A percentile compares a stretch with the other conserved stretches of the same genome.
Evolutionary conservation across 495 filamentous ascomycete genomes (phyloP).

Genomic region (Pseudomonodictys pantanalensis): DNA sequence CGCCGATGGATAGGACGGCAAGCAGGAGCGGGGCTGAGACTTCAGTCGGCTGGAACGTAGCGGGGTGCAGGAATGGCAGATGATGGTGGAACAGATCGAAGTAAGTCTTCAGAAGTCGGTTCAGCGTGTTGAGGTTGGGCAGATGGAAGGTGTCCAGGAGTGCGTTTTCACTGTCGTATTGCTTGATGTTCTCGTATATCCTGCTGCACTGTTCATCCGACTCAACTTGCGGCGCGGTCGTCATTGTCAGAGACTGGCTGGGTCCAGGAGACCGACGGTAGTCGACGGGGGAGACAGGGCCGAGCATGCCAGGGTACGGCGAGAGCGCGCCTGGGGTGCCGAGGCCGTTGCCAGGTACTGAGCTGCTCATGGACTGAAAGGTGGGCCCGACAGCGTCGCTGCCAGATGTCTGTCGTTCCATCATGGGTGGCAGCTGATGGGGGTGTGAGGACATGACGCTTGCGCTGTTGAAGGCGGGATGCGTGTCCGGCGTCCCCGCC

Average conservation of each 20-base stretch:
- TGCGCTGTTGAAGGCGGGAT: conserved; percentile 54
- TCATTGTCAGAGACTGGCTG: conserved; percentile 43
- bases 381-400: conserved; percentile 59
- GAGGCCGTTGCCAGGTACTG: conserved; percentile 64
- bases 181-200: conserved; percentile 80
- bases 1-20: conserved; percentile 91
- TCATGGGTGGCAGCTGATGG: conserved; percentile 62
- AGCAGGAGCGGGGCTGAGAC: conserved; percentile 79
- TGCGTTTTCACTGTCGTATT: conserved; percentile 72
- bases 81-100: conserved; percentile 97
- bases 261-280: conserved; percentile 67
- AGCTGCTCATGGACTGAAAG: conserved; percentile 66
- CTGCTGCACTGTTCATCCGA: conserved; percentile 77
- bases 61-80: conserved; percentile 91
- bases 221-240: conserved; percentile 48
- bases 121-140: conserved; percentile 71
- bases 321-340: conserved; percentile 79
- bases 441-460: conserved; percentile 54
- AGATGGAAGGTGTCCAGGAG: conserved; percentile 86
- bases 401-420: conserved; percentile 60
- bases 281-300: conserved; percentile 67
- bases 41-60: conserved; percentile 78
- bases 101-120: conserved; percentile 90
- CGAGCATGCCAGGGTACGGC: conserved; percentile 71
- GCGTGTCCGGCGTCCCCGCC: too few relatives aligned